Evolutionary conservation across 2,329 filamentous ascomycete genomes (phyloP), one percentile per base, ranked within the genome.

Genomic region (Metarhizium brunneum): DNA sequence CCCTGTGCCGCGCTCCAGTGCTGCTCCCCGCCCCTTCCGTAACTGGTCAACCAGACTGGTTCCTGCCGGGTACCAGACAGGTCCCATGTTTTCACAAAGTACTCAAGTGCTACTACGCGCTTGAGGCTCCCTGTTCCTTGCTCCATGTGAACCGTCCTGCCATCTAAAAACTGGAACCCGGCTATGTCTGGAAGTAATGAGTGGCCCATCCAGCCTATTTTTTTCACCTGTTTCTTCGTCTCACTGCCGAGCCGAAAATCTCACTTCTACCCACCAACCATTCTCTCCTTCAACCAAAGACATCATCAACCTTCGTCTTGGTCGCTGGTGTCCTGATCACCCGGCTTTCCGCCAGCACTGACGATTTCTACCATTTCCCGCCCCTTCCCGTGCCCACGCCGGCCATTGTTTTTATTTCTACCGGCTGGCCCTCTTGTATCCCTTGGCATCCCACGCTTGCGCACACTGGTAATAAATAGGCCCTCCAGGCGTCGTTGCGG

Each of bases 211-310:
- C 52, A 20, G 43, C 13, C 50, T 25, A 16, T 10, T 14, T 30
- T 18, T 36, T 54, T 50, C 47, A 47, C 43, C 43, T 48, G 45
- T 30, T 47, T 50, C 38, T 54, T 52, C 48, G 42, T 50, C 49
- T 43, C 48, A 45, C 52, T 47, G 55, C 52, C 53, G 42, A 16
- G 16, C 49, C 52, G 45, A 49, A 51, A 54, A 42, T 57, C 43
- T 52, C 51, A 42, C 49, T 50, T 45, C 49, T 35, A 32, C 32
- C 40, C 25, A 52, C 52, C 36, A 52, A 57, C 47, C 54, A 25
- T 25, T 25, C 32, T 40, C 32, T 47, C 8, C 16, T 38, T 40
- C 13, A 13, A 36, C 25, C 40, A 42, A 35, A 50, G 16, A 13
- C 18, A 38, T 54, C 42, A n/a, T 57, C 52, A 38, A 18, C 52